phyloP scores from a whole-genome alignment of 371 early-diverging fungal species.

The Saksenaea oblongispora region DNA sequence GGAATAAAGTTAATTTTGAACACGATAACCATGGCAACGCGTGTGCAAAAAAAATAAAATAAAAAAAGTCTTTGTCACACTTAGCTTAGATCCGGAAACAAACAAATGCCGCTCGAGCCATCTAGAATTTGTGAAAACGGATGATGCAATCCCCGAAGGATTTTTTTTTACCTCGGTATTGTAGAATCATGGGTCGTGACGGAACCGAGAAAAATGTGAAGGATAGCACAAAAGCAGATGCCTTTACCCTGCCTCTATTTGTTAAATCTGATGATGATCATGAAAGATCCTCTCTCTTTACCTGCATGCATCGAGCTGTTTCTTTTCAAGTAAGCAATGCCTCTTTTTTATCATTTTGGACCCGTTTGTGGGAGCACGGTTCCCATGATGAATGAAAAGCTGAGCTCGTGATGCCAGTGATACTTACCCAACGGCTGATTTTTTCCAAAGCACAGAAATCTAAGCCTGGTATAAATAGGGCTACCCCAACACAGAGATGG shows the following conservation, averaged over 20 bases:
- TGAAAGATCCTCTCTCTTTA: background rate
- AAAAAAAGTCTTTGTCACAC: background rate
- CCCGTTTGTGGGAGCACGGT: background rate
- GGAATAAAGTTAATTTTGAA: background rate
- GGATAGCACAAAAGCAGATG: background rate
- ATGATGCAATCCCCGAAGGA: background rate
- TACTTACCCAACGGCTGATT: background rate
- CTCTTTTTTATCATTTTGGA: background rate
- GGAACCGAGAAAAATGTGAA: background rate
- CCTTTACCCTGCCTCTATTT: background rate
- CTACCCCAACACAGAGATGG: background rate
- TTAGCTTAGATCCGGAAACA: background rate
- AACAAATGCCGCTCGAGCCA: conserved; percentile 1
- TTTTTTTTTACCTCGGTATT: background rate
- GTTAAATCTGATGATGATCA: background rate
- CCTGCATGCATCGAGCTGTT: background rate
- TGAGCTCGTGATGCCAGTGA: background rate
- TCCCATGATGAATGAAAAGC: background rate
- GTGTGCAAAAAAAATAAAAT: background rate
- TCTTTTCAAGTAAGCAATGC: background rate
- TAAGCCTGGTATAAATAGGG: background rate
- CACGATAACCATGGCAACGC: background rate
- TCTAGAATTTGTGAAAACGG: background rate
- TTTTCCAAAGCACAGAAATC: background rate
- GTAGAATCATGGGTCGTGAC: background rate